Base-by-base conservation (phyloP, 495 filamentous ascomycete species). In the Penicillium longicatenatum region DNA sequence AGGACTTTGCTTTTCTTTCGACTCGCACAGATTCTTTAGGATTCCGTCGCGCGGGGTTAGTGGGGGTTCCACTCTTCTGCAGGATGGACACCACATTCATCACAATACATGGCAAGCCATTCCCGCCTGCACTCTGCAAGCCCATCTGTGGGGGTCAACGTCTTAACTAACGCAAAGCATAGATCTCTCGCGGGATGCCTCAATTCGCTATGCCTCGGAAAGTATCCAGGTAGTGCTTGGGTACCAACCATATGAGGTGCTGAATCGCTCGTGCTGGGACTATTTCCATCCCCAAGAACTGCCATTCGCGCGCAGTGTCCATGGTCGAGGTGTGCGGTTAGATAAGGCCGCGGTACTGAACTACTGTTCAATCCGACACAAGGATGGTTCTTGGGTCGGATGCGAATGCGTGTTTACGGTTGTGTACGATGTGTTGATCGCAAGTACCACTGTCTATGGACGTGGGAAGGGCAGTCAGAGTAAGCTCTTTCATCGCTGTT, bases 341-440 rank as follows among this genome's bases (percentile, higher is more conserved):
- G 91, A 95, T 73, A 94, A 93, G 64, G 92, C 92, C 8, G 92
- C 91, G 4, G 89, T 92, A 22, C 76, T 95, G 43, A 84, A 90
- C 60, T 95, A 95, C 70, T 91, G 87, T 61, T 80, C 82, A 17
- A 84, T 95, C 54, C 82, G 81, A 61, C 83, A 87, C 52, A 84
- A 78, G 41, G 72, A 86, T 66, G 90, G 90, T 3, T 78, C 82
- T 52, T 95, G 87, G 86, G 78, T 93, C 44, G 86, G 83, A 50
- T 95, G 92, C 71, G 91, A 96, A 70, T 94, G 91, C 69, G 91
- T 91, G 67, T 96, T 96, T 65, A 93, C 91, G 2, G 77, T 96
- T 21, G 91, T 93, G 31, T 89, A 93, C 69, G 87, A 93, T 76
- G 89, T 94, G 39, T 75, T 96, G 71, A 89, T 96, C 51, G 89